Conservation (phyloP, 148 eudicot species). For the Camellia japonica region DNA sequence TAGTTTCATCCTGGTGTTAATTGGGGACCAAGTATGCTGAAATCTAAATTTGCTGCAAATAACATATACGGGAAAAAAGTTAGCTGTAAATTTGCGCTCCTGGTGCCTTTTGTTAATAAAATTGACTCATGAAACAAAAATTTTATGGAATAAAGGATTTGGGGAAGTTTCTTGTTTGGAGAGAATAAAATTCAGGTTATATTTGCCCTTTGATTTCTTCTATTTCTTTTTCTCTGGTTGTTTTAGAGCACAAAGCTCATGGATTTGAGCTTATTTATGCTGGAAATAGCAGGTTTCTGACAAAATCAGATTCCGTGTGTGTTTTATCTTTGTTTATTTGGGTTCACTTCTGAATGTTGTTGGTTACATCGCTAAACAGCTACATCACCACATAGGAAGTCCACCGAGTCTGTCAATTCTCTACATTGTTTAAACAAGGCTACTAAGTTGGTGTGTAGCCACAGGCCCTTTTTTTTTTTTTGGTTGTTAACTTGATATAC, state of each 20-base stretch:
- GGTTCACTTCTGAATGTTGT: too few relatives aligned
- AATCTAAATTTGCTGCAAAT: neutral
- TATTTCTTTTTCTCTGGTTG: neutral
- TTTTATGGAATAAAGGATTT: neutral
- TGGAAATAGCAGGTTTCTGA: neutral
- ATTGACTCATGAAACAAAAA: neutral
- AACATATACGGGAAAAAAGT: neutral
- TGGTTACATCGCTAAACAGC: too few relatives aligned
- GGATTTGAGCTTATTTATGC: neutral
- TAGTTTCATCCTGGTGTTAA: conserved; percentile 1
- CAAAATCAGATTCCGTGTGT: neutral
- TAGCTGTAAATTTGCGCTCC: too few relatives aligned
- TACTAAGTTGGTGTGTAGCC: too few relatives aligned
- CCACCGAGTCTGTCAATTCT: too few relatives aligned
- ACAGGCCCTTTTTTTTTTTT: too few relatives aligned
- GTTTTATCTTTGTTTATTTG: neutral
- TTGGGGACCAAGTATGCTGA: neutral
- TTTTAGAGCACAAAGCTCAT: neutral
- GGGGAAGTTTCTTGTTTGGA: neutral
- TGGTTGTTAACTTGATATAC: too few relatives aligned
- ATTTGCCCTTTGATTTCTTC: neutral
- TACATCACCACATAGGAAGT: too few relatives aligned
- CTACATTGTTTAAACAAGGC: too few relatives aligned
- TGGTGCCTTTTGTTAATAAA: neutral
- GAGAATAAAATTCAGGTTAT: neutral